Evolutionary conservation across 305 asterid genomes (phyloP), one percentile per base, ranked within the genome.

Genomic region (Ilex paraguariensis): DNA sequence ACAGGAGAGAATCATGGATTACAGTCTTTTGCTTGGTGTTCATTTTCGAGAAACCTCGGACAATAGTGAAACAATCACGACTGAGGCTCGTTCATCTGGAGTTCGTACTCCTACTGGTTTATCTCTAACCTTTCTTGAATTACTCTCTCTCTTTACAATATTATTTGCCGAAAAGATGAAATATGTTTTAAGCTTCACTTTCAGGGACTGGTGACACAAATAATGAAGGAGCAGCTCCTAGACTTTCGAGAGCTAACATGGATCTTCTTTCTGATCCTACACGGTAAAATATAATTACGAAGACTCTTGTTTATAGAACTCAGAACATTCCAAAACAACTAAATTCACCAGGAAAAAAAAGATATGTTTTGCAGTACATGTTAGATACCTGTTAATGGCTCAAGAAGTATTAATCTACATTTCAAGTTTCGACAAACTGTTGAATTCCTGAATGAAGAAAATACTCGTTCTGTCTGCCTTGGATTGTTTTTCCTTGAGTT

Each of bases 1-100:
- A 74, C 91, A 84, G 44, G 98, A 85, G 79, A 86, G 96, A 60
- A 87, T 93, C 21, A 93, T 93, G 98, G 97, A 93, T 79, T 93
- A 93, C 71, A 93, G 98, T 65, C 97, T 93, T 54, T 67, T 93
- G 70, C 80, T 90, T 2, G 99, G 99, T 51, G 76, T 93, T 72
- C 94, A 90, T 76, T 87, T 90, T 80, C 72, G 79, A 57, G 84
- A 90, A 66, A 74, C 82, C 62, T 84, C 95, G 13, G 66, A 68
- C 11, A 67, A 81, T n/a, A 88, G 91, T 40, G 88, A 79, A 56
- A 90, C 94, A 48, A 61, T 85, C 48, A 70, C 67, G 54, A 62
- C 55, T 8, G 68, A 66, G 62, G 63, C 75, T 40, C 74, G 48
- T 49, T 21, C 52, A 56, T 68, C 80, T 62, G 66, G 69, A 57